Evolutionary conservation across 1,284 basidiomycete species (phyloP), one percentile per base, ranked within the genome.

Genomic region (Fomitopsis betulina): DNA sequence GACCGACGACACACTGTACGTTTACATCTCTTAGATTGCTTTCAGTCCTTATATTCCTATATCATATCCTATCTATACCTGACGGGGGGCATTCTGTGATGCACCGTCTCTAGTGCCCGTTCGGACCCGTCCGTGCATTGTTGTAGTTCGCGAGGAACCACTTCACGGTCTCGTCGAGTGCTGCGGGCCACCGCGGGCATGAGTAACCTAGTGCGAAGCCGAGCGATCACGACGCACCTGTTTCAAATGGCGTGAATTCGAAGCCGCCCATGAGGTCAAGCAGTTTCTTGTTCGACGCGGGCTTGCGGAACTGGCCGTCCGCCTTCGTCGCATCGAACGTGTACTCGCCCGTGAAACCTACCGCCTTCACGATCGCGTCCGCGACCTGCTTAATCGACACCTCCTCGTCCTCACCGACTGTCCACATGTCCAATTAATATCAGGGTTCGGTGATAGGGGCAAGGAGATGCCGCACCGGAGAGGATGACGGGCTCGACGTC

Each of bases 281-380:
- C 6, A 96, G 76, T 72, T 94, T 95, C 67, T 83, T 85, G 73
- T 96, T 96, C 42, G 91, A 92, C 17, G 94, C 94, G 0, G 93
- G 93, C 75, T 96, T 96, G 64, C 94, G 87, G 81, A 87, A 94
- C 72, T 96, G 94, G 1, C 94, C 94, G 67, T 96, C 91, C 3
- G 89, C 81, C 50, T 77, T 77, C 25, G 78, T 79, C 57, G 86
- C 83, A 69, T 91, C 87, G 69, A 90, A 92, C 53, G 75, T 75
- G 70, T 91, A 91, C 52, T 87, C 80, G 55, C 90, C 90, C 62
- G 85, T 63, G 75, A 92, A 94, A 50, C 82, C 82, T 42, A 95
- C 76, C 15, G 87, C 86, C 62, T 84, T 84, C 61, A 93, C 92
- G 67, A 96, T 90, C 4, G 91, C 84, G 67, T 94, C 88, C 5